phyloP scores from a whole-genome alignment of 2,329 filamentous ascomycete genomes.

The Cladophialophora carrionii region DNA sequence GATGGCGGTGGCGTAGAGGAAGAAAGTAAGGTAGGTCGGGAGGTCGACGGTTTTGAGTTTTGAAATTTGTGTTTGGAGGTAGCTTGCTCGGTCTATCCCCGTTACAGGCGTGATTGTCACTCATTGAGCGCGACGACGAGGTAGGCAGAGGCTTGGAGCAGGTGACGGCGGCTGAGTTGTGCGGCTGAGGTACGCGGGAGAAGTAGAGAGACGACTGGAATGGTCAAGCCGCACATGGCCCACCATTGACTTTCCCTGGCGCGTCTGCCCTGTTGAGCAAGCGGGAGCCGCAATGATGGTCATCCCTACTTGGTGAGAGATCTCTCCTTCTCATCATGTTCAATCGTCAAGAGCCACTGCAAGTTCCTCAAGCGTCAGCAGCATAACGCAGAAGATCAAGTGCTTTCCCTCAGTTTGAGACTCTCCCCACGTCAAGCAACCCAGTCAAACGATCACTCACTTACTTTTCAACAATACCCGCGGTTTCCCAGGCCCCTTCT shows the following conservation, averaged over 20 bases:
- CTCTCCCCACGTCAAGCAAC: background rate
- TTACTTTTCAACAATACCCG: background rate
- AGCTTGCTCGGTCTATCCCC: constrained; percentile 9
- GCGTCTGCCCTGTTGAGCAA: background rate
- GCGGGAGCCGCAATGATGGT: background rate
- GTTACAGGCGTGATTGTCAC: constrained; percentile 10
- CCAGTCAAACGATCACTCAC: background rate
- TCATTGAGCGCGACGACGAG: constrained; percentile 5
- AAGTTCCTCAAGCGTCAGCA: background rate
- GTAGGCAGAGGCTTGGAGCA: constrained; percentile 10
- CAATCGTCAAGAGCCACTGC: background rate
- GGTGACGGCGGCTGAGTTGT: constrained; percentile 6
- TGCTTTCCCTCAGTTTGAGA: background rate
- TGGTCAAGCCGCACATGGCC: constrained; percentile 2
- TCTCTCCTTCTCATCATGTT: background rate
- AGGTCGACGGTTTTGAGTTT: background rate
- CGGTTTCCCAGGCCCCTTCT: background rate
- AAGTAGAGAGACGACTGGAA: background rate
- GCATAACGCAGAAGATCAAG: background rate
- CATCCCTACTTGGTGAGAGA: background rate
- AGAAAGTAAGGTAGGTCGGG: background rate
- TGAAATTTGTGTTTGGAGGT: background rate
- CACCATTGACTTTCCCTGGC: background rate
- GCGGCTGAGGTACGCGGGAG: constrained; percentile 16
- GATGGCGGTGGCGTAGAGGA: background rate